Evolutionary conservation across 2,329 filamentous ascomycete species (phyloP).

Genomic region (Zymoseptoria crescenta): DNA sequence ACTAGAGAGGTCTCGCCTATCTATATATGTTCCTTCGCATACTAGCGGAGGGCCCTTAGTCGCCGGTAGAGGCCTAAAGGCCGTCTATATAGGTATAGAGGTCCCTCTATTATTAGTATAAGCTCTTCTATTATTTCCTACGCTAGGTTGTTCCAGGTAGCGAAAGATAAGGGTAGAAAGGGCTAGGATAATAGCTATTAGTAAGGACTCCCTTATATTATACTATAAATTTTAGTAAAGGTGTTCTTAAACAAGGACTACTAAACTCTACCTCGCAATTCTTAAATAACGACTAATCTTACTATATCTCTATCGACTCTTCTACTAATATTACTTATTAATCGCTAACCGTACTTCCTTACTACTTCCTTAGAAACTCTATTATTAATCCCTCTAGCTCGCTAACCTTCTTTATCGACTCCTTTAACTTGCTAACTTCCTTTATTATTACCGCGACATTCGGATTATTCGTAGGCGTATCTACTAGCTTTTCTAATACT

Average conservation of each 20-base stretch:
- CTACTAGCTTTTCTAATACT: background rate
- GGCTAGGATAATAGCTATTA: no score
- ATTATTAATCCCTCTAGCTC: background rate
- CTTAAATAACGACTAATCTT: background rate
- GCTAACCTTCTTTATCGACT: background rate
- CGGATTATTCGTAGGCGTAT: background rate
- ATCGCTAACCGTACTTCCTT: background rate
- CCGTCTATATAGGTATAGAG: no score
- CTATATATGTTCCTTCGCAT: no score
- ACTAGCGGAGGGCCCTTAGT: no score
- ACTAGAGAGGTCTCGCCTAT: no score
- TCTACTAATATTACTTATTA: background rate
- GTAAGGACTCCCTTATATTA: no score
- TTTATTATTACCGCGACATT: background rate
- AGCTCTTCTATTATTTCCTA: no score
- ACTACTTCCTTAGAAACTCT: background rate
- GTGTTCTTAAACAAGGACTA: background rate
- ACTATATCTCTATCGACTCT: background rate
- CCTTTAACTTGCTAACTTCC: background rate
- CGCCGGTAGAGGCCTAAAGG: no score
- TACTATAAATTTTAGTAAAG: conserved; percentile 1
- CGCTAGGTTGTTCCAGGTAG: no score
- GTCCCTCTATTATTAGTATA: no score
- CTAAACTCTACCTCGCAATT: background rate
- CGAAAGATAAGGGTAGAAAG: no score